Conservation (phyloP, 768 basidiomycete genomes). For the Cantharellus cinnabarinus region DNA sequence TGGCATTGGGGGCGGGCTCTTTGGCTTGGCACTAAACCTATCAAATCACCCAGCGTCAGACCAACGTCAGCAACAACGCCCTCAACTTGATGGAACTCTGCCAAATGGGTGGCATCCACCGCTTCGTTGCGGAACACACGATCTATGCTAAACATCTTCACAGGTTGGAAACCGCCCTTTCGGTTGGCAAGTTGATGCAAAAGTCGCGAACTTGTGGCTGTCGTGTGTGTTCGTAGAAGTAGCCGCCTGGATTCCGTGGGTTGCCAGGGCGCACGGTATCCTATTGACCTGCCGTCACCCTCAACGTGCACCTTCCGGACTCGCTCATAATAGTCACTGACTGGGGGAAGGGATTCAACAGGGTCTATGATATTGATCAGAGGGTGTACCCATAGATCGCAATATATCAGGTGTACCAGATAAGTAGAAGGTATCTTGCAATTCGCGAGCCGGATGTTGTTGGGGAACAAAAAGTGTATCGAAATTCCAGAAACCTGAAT, state of each 20-base stretch:
- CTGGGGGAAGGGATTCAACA: constrained; percentile 48
- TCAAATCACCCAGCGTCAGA: constrained; percentile 83
- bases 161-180: constrained; percentile 70
- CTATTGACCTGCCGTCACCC: constrained; percentile 78
- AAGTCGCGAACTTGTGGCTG: constrained; percentile 84
- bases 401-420: constrained; percentile 35
- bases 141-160: constrained; percentile 93
- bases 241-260: constrained; percentile 81
- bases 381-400: constrained; percentile 4
- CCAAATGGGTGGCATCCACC: constrained; percentile 93
- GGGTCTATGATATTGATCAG: constrained; percentile 40
- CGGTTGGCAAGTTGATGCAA: constrained; percentile 80
- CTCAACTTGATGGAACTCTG: constrained; percentile 99
- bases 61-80: constrained; percentile 92
- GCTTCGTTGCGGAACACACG: constrained; percentile 98
- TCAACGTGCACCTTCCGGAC: constrained; percentile 68
- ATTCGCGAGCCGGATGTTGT: constrained; percentile 91
- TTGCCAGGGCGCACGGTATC: constrained; percentile 78
- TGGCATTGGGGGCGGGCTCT: no score
- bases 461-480: constrained; percentile 96
- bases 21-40: constrained; percentile 30
- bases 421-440: constrained; percentile 97
- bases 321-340: constrained; percentile 63
- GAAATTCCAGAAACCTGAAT: constrained; percentile 99
- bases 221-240: constrained; percentile 90